A percentile compares a stretch with the other conserved stretches of the same genome.
phyloP scores from a whole-genome alignment of 768 basidiomycete genomes.

The Lentinula lateritia region DNA sequence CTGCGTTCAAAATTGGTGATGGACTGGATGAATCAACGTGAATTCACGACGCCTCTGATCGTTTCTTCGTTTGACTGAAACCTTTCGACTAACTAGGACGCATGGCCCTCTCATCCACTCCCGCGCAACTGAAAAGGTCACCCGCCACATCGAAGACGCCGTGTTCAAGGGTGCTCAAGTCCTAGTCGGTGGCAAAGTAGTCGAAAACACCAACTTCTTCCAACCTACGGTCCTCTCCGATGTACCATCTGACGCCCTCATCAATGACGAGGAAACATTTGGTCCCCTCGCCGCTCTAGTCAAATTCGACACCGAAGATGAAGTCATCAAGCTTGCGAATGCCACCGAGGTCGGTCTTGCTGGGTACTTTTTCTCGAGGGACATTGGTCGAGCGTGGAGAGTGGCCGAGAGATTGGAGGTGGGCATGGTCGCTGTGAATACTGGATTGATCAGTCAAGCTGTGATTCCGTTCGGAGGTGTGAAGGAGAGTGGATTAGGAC shows the following conservation, averaged over 20 bases:
- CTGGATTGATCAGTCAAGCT: constrained; percentile 72
- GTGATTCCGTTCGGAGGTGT: constrained; percentile 86
- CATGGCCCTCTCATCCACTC: constrained; percentile 93
- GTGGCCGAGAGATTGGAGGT: constrained; percentile 94
- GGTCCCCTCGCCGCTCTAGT: constrained; percentile 85
- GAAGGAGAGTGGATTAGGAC: constrained; percentile 83
- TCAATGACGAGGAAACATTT: constrained; percentile 89
- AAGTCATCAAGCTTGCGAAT: constrained; percentile 86
- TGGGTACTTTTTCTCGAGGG: constrained; percentile 87
- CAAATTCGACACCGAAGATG: constrained; percentile 91
- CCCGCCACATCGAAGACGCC: constrained; percentile 84
- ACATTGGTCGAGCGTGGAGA: constrained; percentile 87
- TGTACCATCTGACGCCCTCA: constrained; percentile 60
- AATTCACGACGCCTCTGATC: constrained; percentile 17
- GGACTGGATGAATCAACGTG: constrained; percentile 77
- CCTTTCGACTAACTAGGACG: constrained; percentile 44
- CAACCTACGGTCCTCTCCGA: constrained; percentile 86
- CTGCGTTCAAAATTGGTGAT: constrained; percentile 81
- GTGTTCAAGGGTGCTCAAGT: constrained; percentile 80
- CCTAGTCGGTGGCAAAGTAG: constrained; percentile 79
- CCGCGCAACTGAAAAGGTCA: constrained; percentile 81
- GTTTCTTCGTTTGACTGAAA: neutral
- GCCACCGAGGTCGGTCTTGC: constrained; percentile 79
- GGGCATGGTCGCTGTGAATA: constrained; percentile 86
- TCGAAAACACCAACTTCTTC: constrained; percentile 65